A percentile compares a stretch with the other conserved stretches of the same genome.
Conservation (phyloP, 208 protist species). For the Crithidia bombi region DNA sequence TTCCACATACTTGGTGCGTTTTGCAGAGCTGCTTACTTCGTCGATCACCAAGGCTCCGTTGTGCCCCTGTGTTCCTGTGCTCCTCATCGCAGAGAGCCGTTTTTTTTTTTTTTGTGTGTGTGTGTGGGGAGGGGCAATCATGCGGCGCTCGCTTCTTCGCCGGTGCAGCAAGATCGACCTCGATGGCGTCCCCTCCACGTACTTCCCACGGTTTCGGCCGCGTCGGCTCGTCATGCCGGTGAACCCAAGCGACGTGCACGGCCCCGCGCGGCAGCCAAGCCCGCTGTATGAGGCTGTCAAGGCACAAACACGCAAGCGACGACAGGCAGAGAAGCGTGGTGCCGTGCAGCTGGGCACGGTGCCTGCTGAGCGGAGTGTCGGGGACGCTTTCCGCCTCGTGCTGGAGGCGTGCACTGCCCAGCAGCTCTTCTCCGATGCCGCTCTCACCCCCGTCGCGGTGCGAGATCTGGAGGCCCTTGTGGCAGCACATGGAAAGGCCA, state of each 20-base stretch:
- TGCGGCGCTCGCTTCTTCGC: conserved; percentile 31
- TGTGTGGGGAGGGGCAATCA: no score
- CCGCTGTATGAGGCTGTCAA: conserved; percentile 54
- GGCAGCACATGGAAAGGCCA: neutral
- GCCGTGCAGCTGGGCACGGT: conserved; percentile 67
- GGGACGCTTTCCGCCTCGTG: conserved; percentile 78
- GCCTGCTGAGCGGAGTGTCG: conserved; percentile 81
- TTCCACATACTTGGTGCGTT: no score
- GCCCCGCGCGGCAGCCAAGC: conserved; percentile 50
- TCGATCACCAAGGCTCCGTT: no score
- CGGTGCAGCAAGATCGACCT: conserved; percentile 47
- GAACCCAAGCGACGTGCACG: conserved; percentile 71
- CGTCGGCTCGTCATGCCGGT: conserved; percentile 90
- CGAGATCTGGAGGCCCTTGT: conserved; percentile 24
- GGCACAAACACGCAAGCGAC: conserved; percentile 41
- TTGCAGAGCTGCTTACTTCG: no score
- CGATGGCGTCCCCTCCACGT: conserved; percentile 51
- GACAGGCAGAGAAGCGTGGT: conserved; percentile 51
- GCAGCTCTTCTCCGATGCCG: conserved; percentile 25
- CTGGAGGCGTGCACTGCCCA: conserved; percentile 59
- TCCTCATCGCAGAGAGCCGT: no score
- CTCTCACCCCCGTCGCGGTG: conserved; percentile 23
- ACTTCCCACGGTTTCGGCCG: conserved; percentile 84
- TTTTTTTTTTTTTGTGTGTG: no score
- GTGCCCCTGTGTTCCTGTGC: no score